Evolutionary conservation across 768 basidiomycete species (phyloP), one percentile per base, ranked within the genome.

Genomic region (Crassisporium funariophilum): DNA sequence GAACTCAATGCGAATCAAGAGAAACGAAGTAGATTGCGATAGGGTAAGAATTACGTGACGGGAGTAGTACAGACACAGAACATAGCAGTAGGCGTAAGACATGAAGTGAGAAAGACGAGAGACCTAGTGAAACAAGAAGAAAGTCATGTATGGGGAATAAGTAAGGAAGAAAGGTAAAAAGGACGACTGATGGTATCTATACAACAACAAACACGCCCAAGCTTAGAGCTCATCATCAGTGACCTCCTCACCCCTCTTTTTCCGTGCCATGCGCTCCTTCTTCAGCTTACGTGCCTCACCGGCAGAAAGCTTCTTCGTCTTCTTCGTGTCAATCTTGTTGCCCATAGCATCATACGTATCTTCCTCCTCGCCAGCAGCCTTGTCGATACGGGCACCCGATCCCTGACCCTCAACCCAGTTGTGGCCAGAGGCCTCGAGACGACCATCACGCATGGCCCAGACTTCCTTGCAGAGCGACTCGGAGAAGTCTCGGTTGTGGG

Each of bases 361-460:
- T 40, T 95, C 91, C 52, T 97, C 95, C 57, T 91, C 91, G 40
- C 86, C 95, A 5, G 82, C 88, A 62, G 82, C 82, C 83, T 93
- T 89, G 81, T 97, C 97, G 60, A 99, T 98, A 48, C 95, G 85
- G 35, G 93, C 69, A 9, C 95, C 95, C 15, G 92, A 79, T 46
- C 97, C 97, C 70, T 99, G 97, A 38, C 97, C 97, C 73, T 98
- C 97, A 63, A 97, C 93, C 95, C 95, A 97, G 82, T 97, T 95
- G 80, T 95, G 93, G 52, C 94, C 95, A 35, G 95, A 98, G 5
- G 95, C 93, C 76, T 95, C 92, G 54, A 98, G 84, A 59, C 77
- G 85, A 62, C 97, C 97, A 66, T 98, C 92, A 41, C 89, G 86
- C 97, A 98, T 99, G 31, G 97, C 95, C 97, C 97, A 98, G 33